Percentiles rank a stretch among this genome's conserved stretches.
Evolutionary conservation across 306 rosid species (phyloP).

Genomic region (Quercus robur): DNA sequence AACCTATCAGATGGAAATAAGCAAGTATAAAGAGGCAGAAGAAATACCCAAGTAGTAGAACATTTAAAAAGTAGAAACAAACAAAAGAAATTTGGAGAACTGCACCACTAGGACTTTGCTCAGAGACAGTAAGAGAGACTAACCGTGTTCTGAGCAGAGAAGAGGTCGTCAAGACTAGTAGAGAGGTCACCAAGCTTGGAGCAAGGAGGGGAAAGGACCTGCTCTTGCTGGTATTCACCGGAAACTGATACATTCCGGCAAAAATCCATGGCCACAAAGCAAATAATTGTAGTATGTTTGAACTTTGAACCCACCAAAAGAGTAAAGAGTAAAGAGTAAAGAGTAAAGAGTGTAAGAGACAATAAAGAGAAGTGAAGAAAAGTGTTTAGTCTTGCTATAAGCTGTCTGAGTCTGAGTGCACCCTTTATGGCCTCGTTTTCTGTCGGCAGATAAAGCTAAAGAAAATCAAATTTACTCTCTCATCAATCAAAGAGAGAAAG

Average conservation of each 20-base stretch:
- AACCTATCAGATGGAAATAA: neutral
- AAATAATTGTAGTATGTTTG: neutral
- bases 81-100: neutral
- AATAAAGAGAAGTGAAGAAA: neutral
- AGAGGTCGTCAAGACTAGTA: slow-evolving; percentile 53
- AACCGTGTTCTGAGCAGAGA: slow-evolving; percentile 58
- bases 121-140: slow-evolving; percentile 13
- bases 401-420: slow-evolving; percentile 27
- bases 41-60: slow-evolving; percentile 2
- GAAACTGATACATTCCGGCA: slow-evolving; percentile 47
- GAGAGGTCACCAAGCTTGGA: slow-evolving; percentile 29
- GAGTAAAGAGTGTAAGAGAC: slow-evolving; percentile 1
- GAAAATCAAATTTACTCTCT: slow-evolving; percentile 20
- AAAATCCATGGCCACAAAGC: slow-evolving; percentile 43
- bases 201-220: slow-evolving; percentile 32
- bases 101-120: neutral
- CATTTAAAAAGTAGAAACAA: neutral
- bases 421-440: slow-evolving; percentile 44
- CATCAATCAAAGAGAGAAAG: slow-evolving; percentile 22
- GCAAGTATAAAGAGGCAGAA: slow-evolving; percentile 1
- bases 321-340: slow-evolving; percentile 15
- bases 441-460: slow-evolving; percentile 73
- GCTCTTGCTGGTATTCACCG: slow-evolving; percentile 40
- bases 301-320: neutral
- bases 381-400: slow-evolving; percentile 18